A percentile compares a stretch with the other conserved stretches of the same genome.
Conservation (phyloP, 2,329 filamentous ascomycete genomes). For the Cephalotrichum gorgonifer region DNA sequence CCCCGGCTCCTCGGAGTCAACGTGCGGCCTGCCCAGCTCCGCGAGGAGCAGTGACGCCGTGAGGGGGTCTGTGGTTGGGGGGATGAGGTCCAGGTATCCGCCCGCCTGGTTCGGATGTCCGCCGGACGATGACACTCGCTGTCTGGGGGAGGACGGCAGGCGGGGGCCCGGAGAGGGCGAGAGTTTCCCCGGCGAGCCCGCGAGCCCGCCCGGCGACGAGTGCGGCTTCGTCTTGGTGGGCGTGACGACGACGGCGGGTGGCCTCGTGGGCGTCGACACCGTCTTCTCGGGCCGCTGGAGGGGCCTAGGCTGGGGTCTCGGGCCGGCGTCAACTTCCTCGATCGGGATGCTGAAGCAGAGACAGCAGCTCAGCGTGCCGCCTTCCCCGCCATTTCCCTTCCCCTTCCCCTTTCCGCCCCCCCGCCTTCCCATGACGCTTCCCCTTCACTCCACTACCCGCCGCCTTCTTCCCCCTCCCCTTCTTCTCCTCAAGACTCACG, state of each 20-base stretch:
- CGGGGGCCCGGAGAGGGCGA: constrained; percentile 8
- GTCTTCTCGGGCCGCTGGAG: constrained; percentile 22
- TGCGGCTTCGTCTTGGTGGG: constrained; percentile 7
- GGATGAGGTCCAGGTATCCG: constrained; percentile 61
- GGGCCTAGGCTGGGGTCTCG: constrained; percentile 35
- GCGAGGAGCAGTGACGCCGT: constrained; percentile 61
- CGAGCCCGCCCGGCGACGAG: constrained; percentile 15
- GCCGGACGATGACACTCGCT: not conserved
- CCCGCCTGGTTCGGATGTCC: constrained; percentile 20
- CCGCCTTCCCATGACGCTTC: constrained; percentile 10
- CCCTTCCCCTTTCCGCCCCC: constrained; percentile 13
- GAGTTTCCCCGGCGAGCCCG: constrained; percentile 14
- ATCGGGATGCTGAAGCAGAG: constrained; percentile 43
- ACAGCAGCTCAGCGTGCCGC: constrained; percentile 26
- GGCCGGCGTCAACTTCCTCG: constrained; percentile 28
- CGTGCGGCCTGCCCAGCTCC: constrained; percentile 61
- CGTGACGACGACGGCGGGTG: constrained; percentile 4
- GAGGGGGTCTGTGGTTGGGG: constrained; percentile 52
- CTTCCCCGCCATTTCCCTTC: constrained; percentile 15
- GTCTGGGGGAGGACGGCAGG: constrained; percentile 14
- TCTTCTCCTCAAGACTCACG: constrained; percentile 40
- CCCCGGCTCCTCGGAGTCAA: constrained; percentile 64
- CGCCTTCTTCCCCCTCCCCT: constrained; percentile 9
- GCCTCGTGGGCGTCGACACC: constrained; percentile 14
- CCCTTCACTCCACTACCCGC: constrained; percentile 12